These are phyloP conservation scores for Scedosporium boydii DNA, from an alignment of 2,329 filamentous ascomycete genomes.

Conservation along the genomic window DNA sequence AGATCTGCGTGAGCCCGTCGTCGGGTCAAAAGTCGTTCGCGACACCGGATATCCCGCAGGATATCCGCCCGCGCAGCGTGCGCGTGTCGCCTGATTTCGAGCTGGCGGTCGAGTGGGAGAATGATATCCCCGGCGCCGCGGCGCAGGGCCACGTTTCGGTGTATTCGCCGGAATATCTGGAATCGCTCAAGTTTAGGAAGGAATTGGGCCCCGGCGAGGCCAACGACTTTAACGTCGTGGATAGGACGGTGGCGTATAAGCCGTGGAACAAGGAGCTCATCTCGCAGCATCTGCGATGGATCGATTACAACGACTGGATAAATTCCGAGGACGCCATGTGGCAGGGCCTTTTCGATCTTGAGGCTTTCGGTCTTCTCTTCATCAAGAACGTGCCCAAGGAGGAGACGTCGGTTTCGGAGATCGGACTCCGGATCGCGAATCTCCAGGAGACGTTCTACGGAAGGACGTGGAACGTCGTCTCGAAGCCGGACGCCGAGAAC, in stretches of 20 bases:
- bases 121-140: slow-evolving; percentile 28
- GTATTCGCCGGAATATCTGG: slow-evolving; percentile 21
- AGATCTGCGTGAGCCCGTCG: slow-evolving; percentile 41
- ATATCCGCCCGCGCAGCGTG: slow-evolving; percentile 22
- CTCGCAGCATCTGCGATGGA: slow-evolving; percentile 36
- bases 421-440: slow-evolving; percentile 65
- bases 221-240: slow-evolving; percentile 11
- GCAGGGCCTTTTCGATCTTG: slow-evolving; percentile 51
- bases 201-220: background rate
- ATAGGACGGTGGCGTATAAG: slow-evolving; percentile 16
- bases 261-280: slow-evolving; percentile 32
- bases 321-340: slow-evolving; percentile 44
- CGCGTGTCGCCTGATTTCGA: slow-evolving; percentile 25
- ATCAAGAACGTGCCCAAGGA: slow-evolving; percentile 63
- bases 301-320: slow-evolving; percentile 68
- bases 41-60: slow-evolving; percentile 27
- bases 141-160: slow-evolving; percentile 23
- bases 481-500: slow-evolving; percentile 75
- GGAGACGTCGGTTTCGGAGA: slow-evolving; percentile 53
- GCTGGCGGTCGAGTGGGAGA: slow-evolving; percentile 51
- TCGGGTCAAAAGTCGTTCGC: slow-evolving; percentile 50
- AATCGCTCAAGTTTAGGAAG: slow-evolving; percentile 9
- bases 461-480: slow-evolving; percentile 78
- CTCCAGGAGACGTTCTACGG: slow-evolving; percentile 88
- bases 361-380: slow-evolving; percentile 64